Evolutionary conservation across 441 rosid species (phyloP).

Genomic region (Metrosideros polymorpha): DNA sequence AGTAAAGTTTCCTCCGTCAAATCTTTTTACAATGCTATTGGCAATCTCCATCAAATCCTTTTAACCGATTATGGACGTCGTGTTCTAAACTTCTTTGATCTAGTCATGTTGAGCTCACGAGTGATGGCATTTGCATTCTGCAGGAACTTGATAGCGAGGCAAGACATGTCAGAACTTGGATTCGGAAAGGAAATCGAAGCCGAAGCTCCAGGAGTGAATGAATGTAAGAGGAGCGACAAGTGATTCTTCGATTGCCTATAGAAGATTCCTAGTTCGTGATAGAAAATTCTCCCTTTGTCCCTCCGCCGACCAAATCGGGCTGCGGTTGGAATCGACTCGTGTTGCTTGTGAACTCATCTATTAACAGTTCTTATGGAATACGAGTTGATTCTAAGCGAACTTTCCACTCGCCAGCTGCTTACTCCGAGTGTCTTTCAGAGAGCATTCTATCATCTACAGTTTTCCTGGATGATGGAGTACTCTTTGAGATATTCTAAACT

Average conservation of each 20-base stretch:
- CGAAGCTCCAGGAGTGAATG: constrained; percentile 19
- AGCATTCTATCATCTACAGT: neutral
- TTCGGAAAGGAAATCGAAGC: constrained; percentile 28
- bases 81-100: neutral
- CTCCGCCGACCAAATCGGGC: neutral
- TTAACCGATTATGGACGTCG: neutral
- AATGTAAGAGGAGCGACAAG: constrained; percentile 10
- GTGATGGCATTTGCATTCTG: neutral
- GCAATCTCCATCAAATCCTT: neutral
- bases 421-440: neutral
- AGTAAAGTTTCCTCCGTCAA: neutral
- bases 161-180: constrained; percentile 72
- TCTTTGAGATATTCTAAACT: neutral
- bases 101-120: neutral
- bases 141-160: constrained; percentile 90
- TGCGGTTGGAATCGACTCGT: neutral
- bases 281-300: neutral
- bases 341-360: neutral
- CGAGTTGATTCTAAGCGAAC: too few relatives aligned
- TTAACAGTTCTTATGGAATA: neutral
- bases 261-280: neutral
- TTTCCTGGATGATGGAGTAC: neutral
- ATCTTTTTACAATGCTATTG: neutral
- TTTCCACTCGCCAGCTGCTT: neutral
- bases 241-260: neutral